phyloP scores from a whole-genome alignment of 305 asterid species.

The Solanum hybrid region DNA sequence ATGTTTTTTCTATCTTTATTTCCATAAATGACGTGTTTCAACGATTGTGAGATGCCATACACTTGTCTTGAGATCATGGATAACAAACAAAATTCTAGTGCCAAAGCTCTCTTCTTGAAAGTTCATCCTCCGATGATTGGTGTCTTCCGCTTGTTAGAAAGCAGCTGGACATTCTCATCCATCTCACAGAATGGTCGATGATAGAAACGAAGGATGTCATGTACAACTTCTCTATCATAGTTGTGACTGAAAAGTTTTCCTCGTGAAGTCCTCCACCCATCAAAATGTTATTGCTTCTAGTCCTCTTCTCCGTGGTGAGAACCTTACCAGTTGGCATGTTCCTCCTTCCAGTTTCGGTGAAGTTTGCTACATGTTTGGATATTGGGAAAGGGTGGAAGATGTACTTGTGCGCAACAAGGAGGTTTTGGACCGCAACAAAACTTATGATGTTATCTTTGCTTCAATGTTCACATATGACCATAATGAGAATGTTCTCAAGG shows the following conservation, averaged over 20 bases:
- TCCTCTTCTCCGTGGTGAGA: neutral
- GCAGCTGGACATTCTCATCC: too few relatives aligned
- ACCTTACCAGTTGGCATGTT: neutral
- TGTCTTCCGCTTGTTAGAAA: too few relatives aligned
- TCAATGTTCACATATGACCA: neutral
- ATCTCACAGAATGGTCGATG: neutral
- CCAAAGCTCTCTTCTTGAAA: neutral
- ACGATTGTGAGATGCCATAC: neutral
- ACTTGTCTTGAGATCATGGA: neutral
- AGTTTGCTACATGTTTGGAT: neutral
- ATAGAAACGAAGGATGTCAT: neutral
- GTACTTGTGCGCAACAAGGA: too few relatives aligned
- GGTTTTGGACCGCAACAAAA: neutral
- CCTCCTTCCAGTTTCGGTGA: neutral
- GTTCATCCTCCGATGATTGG: neutral
- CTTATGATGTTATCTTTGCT: neutral
- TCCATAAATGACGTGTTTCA: neutral
- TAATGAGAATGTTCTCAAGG: neutral
- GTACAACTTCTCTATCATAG: neutral
- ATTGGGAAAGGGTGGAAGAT: neutral
- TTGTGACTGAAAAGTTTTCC: neutral
- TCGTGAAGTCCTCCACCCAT: neutral
- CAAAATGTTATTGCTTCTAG: neutral
- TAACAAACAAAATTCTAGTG: too few relatives aligned
- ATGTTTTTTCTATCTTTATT: too few relatives aligned